Evolutionary conservation across 495 filamentous ascomycete genomes (phyloP), one percentile per base, ranked within the genome.

Genomic region (Talaromyces proteolyticus): DNA sequence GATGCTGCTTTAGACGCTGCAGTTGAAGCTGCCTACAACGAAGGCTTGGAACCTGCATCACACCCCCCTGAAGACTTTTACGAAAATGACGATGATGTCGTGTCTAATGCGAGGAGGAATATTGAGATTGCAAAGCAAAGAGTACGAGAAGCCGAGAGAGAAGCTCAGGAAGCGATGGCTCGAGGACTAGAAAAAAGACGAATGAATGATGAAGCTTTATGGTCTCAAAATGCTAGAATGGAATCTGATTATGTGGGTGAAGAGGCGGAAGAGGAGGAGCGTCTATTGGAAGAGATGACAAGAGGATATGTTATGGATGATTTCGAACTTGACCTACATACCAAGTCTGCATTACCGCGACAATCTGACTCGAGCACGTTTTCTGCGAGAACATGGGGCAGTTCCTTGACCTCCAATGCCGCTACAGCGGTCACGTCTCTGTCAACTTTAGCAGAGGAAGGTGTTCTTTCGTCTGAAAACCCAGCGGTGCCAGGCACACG

Each of bases 1-100:
- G 89, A 95, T 68, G 89, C 91, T 25, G 94, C 94, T 23, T 71
- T 97, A 25, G 93, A 98, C 72, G 93, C 90, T 3, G 94, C 94
- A 11, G 88, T 97, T 8, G 93, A 97, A 63, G 91, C 92, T 36
- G 93, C 93, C 18, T 97, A 96, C 62, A 88, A 95, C 63, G 89
- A 97, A 55, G 90, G 88, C 5, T 86, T 88, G 57, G 91, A 95
- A 57, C 86, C 88, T 5, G 86, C 79, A 58, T 41, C 59, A 22
- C 69, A 67, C 45, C 71, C 70, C 12, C 62, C 66, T 20, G 62
- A 62, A 36, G 70, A 65, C 46, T 72, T 70, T 14, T 64, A 68
- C 24, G 62, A 64, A 26, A 61, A 66, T 19, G 69, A 70, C 8
- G 55, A 71, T 58, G 66, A 67, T 52, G 50, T 78, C 12, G 70